Evolutionary conservation across 495 filamentous ascomycete species (phyloP).

Genomic region (Lasiosphaeria miniovina): DNA sequence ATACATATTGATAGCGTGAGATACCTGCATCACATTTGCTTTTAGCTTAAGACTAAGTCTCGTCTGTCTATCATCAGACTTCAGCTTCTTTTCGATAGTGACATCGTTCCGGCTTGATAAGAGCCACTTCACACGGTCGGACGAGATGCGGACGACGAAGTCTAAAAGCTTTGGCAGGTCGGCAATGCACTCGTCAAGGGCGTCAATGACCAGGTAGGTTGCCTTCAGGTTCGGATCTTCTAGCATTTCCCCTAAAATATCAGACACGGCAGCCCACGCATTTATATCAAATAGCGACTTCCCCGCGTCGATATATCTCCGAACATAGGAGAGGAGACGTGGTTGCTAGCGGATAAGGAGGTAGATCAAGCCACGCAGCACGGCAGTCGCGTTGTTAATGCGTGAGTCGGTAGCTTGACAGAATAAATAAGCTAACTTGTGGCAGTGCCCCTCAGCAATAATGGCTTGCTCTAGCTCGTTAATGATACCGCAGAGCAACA

Average conservation of each 20-base stretch:
- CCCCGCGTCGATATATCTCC: neutral
- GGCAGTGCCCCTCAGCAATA: constrained; percentile 1
- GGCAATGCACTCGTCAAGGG: constrained; percentile 46
- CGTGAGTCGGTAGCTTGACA: constrained; percentile 2
- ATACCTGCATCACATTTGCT: constrained; percentile 14
- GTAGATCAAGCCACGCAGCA: no score
- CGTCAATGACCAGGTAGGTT: constrained; percentile 44
- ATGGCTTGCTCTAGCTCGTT: no score
- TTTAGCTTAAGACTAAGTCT: constrained; percentile 35
- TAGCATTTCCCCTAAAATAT: constrained; percentile 33
- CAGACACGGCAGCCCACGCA: constrained; percentile 26
- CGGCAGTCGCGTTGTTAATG: no score
- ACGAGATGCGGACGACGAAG: constrained; percentile 27
- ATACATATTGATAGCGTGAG: constrained; percentile 27
- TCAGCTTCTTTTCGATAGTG: constrained; percentile 31
- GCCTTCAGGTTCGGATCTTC: constrained; percentile 26
- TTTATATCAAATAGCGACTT: constrained; percentile 21
- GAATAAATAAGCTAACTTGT: no score
- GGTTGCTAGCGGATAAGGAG: no score
- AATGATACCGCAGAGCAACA: no score
- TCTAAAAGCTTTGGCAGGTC: constrained; percentile 31
- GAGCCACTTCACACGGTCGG: constrained; percentile 35
- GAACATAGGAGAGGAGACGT: neutral
- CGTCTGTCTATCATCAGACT: constrained; percentile 12
- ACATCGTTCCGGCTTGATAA: constrained; percentile 22